phyloP scores from a whole-genome alignment of 371 early-diverging fungal genomes.

The Haplosporangium sp. region DNA sequence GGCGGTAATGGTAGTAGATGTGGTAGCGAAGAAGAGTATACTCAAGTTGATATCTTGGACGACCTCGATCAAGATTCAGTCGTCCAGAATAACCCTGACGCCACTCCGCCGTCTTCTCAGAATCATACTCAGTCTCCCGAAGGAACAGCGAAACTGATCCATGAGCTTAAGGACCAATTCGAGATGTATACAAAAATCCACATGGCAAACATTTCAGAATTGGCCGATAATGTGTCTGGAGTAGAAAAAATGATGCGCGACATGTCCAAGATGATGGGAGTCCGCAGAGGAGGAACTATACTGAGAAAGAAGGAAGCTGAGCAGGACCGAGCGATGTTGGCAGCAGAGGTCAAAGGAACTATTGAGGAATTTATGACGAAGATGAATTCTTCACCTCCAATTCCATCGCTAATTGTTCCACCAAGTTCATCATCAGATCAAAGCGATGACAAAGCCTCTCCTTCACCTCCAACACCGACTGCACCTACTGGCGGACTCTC shows the following conservation, averaged over 20 bases:
- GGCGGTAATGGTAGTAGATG: not conserved
- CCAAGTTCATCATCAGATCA: constrained; percentile 7
- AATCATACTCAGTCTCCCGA: not conserved
- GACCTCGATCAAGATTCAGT: constrained; percentile 18
- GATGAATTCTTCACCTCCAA: constrained; percentile 2
- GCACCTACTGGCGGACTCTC: not conserved
- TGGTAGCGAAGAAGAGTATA: constrained; percentile 27
- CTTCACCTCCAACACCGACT: not conserved
- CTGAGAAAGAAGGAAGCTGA: constrained; percentile 42
- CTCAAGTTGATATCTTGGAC: constrained; percentile 23
- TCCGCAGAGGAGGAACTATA: constrained; percentile 47
- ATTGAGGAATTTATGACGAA: constrained; percentile 40
- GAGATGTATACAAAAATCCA: constrained; percentile 51
- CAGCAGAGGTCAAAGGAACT: constrained; percentile 43
- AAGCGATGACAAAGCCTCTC: not conserved
- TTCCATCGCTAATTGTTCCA: not conserved
- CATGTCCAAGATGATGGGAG: constrained; percentile 47
- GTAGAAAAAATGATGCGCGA: constrained; percentile 54
- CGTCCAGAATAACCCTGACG: not conserved
- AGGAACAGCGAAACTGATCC: constrained; percentile 11
- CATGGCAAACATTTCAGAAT: constrained; percentile 50
- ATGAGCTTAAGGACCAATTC: constrained; percentile 42
- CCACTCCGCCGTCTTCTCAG: not conserved
- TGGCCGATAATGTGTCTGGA: constrained; percentile 49
- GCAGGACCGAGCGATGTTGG: constrained; percentile 35